Evolutionary conservation across 352 stramenopile genomes (phyloP), one percentile per base, ranked within the genome.

Genomic region (Bremia lactucae): DNA sequence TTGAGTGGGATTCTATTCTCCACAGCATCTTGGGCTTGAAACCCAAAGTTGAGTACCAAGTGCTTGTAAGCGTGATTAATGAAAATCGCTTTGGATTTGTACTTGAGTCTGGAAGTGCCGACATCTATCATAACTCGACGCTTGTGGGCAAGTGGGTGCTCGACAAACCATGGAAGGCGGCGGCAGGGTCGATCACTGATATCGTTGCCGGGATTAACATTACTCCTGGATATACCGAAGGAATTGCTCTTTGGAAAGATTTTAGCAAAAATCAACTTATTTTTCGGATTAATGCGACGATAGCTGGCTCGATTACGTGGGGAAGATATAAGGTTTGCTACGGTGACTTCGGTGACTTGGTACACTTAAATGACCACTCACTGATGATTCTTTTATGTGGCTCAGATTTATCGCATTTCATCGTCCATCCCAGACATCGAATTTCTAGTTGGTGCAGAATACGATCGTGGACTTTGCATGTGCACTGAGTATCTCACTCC

Each of bases 61-160:
- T 93, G 35, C 48, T 93, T 34, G 79, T 87, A 47, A 93, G 80
- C 24, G 75, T 87, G 20, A 82, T 89, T 47, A 93, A 93, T 49
- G 80, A 93, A 55, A 93, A 93, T 53, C 75, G 80, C 21, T 93
- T 93, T 29, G 80, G 72, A 2, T 93, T 93, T 33, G 53, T 87
- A 29, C 48, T 93, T 2, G 70, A 87, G 34, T 62, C 75, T n/a
- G 80, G 77, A 7, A 55, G 50, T 2, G 77, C 76, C 29, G 72
- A 90, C 29, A 90, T 93, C 42, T 87, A 89, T 54, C 80, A 93
- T 58, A 82, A 81, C 35, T 54, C 60, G 16, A 71, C 64, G 13
- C 67, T 72, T 31, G 72, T 93, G 21, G 80, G 80, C 11, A 66
- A 65, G 13, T 93, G 80, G 80, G 60, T 77, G 22, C 51, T 89